Base-by-base conservation (phyloP, 257 asterid species). In the Solanum gandarillasii region DNA sequence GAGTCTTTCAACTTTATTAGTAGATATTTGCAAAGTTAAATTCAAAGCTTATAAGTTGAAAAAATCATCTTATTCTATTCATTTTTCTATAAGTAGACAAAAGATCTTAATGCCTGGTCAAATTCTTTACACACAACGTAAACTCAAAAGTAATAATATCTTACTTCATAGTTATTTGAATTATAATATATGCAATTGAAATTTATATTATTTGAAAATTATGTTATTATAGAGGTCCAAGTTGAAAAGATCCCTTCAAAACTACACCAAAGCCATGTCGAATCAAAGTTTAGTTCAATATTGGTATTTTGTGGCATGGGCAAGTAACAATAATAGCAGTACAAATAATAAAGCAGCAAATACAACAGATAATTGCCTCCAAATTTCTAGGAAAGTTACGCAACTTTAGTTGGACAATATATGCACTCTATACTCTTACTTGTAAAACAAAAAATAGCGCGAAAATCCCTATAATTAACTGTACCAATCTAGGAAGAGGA, bases 401-500 rank as follows among this genome's bases (percentile, higher is more conserved):
- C 70, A 60, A 23, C 70, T 32, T 41, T 16, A 72, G 31, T 55
- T 12, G 72, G 32, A 83, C 41, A 25, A 27, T 18, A 23, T 32
- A 89, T 3, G n/a, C 36, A 12, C 43, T 12, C 43, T n/a, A 75
- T 27, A 87, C 58, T 72, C 79, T 4, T 71, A 31, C 5, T 31
- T 18, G 96, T 94, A 58, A 94, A 92, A 98, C 90, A 90, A 87
- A 39, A 96, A 87, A 86, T 93, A 94, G 71, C 94, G 96, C 88
- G 94, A 90, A 75, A 94, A 98, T 89, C n/a, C 93, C 97, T 93
- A 89, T 95, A 89, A 92, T 97, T 90, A 96, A 85, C 83, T 95
- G 88, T 96, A 95, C 98, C 98, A 96, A 92, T 96, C 98, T 79
- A 96, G 98, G 90, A 96, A 95, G 87, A 96, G 94, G 92, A 96